A percentile compares a stretch with the other conserved stretches of the same genome.
These are phyloP conservation scores for Rehmannia glutinosa DNA, from an alignment of 257 asterid species.

Conservation along the genomic window DNA sequence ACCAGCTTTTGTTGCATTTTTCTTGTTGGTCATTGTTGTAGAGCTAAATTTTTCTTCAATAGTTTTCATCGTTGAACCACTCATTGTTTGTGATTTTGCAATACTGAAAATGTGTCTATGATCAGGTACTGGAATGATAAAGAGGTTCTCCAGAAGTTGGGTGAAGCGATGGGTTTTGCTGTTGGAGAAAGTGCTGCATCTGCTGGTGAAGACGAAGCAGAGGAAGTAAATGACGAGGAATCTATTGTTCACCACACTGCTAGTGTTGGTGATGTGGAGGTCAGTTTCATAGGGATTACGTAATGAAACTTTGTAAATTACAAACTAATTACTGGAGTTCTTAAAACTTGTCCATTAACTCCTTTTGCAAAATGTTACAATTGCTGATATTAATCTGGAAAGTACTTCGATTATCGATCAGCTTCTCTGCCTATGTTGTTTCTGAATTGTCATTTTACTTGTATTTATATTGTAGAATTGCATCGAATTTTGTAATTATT, in stretches of 20 bases:
- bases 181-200: slow-evolving; percentile 43
- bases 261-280: slow-evolving; percentile 88
- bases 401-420: background rate
- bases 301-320: background rate
- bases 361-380: background rate
- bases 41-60: background rate
- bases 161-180: slow-evolving; percentile 69
- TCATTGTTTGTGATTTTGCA: slow-evolving; percentile 1
- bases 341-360: background rate
- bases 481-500: background rate
- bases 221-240: slow-evolving; percentile 84
- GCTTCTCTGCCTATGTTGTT: background rate
- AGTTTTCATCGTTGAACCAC: background rate
- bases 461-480: too few species aligned
- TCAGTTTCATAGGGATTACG: slow-evolving; percentile 20
- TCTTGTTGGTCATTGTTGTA: background rate
- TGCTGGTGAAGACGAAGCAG: slow-evolving; percentile 60
- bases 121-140: slow-evolving; percentile 57
- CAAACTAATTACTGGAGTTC: background rate
- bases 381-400: background rate
- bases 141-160: slow-evolving; percentile 60
- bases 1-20: background rate
- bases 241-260: slow-evolving; percentile 89
- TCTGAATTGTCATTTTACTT: background rate
- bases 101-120: slow-evolving; percentile 11